These are phyloP conservation scores for Lentinus brumalis DNA, from an alignment of 768 basidiomycete genomes.

Conservation along the genomic window DNA sequence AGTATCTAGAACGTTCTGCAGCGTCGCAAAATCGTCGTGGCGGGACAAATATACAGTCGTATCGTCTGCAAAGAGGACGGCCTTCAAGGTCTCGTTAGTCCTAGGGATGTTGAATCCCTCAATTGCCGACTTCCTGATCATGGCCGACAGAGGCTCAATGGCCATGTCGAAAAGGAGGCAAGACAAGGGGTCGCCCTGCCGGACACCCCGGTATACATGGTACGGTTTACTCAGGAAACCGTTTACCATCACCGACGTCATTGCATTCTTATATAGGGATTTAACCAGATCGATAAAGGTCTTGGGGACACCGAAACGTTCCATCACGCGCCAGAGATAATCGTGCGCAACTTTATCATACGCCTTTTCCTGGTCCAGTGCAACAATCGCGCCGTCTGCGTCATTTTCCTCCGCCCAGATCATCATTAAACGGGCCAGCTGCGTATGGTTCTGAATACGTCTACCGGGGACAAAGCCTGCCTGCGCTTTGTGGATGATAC, in stretches of 20 bases:
- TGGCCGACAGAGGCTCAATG: conserved; percentile 32
- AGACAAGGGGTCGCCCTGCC: conserved; percentile 38
- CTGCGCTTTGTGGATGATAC: conserved; percentile 38
- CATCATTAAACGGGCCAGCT: conserved; percentile 25
- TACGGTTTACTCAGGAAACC: conserved; percentile 30
- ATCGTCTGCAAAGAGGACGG: conserved; percentile 32
- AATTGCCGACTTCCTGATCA: conserved; percentile 19
- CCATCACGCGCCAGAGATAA: conserved; percentile 14
- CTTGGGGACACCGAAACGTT: conserved; percentile 3
- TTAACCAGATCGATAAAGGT: conserved; percentile 28
- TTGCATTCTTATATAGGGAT: conserved; percentile 32
- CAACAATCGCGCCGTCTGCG: conserved; percentile 11
- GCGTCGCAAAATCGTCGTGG: no score
- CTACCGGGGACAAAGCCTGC: conserved; percentile 40
- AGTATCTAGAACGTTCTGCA: background rate
- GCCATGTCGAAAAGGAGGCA: conserved; percentile 36
- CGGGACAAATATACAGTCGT: conserved; percentile 30
- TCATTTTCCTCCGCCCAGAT: conserved; percentile 9
- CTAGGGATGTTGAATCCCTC: conserved; percentile 24
- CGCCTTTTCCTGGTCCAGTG: conserved; percentile 23
- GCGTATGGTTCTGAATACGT: conserved; percentile 34
- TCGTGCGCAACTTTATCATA: conserved; percentile 22
- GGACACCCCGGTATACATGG: conserved; percentile 33
- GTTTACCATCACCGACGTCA: conserved; percentile 36
- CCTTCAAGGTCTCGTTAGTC: conserved; percentile 3